Conservation (phyloP, 2,329 filamentous ascomycete species). For the Exophiala sp. region DNA sequence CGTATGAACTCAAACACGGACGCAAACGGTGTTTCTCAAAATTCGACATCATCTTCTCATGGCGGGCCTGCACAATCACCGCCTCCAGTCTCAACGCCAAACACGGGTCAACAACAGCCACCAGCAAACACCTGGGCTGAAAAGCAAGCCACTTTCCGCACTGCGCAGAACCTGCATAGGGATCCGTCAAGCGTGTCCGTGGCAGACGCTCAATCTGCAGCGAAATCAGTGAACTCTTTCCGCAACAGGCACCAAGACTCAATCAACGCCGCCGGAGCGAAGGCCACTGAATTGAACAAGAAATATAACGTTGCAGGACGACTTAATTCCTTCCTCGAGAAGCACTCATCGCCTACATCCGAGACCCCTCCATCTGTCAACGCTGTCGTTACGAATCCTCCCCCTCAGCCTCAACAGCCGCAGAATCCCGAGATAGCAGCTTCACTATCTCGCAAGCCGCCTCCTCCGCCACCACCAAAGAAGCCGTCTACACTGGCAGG, state of each 20-base stretch:
- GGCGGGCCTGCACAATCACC: slow-evolving; percentile 8
- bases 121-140: slow-evolving; percentile 53
- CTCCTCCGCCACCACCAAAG: slow-evolving; percentile 58
- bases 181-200: slow-evolving; percentile 61
- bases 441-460: slow-evolving; percentile 45
- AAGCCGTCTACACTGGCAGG: slow-evolving; percentile 45
- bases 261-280: slow-evolving; percentile 57
- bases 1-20: slow-evolving; percentile 45
- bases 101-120: slow-evolving; percentile 5
- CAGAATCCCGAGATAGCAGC: slow-evolving; percentile 31
- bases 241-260: slow-evolving; percentile 67
- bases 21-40: slow-evolving; percentile 12
- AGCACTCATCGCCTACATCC: slow-evolving; percentile 36
- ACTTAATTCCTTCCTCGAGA: slow-evolving; percentile 47
- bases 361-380: slow-evolving; percentile 28
- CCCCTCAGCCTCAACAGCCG: slow-evolving; percentile 21
- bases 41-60: slow-evolving; percentile 21
- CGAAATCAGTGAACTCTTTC: slow-evolving; percentile 61
- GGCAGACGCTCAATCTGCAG: slow-evolving; percentile 56
- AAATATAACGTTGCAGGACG: slow-evolving; percentile 57
- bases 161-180: slow-evolving; percentile 57
- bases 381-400: slow-evolving; percentile 2
- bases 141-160: slow-evolving; percentile 59
- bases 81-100: neutral
- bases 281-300: slow-evolving; percentile 57